Conservation (phyloP, 1,284 basidiomycete genomes). For the Irpex sp. region DNA sequence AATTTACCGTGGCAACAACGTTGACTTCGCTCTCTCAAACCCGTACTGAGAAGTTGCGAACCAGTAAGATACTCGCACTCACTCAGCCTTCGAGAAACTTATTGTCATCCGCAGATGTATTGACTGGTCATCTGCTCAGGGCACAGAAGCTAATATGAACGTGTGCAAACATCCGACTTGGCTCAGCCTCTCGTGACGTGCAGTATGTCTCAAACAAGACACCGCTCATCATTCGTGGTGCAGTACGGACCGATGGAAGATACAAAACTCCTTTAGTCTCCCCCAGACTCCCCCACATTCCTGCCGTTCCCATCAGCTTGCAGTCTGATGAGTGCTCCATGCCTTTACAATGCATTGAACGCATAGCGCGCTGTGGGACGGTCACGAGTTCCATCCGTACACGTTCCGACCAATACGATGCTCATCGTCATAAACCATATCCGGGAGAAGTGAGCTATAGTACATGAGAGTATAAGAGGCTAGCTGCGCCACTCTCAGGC, state of each 20-base stretch:
- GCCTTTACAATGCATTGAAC: background rate
- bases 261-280: background rate
- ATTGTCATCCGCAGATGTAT: too few species aligned
- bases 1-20: too few species aligned
- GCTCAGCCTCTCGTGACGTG: background rate
- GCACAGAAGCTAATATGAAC: background rate
- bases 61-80: too few species aligned
- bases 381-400: background rate
- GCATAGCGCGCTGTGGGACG: background rate
- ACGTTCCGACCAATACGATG: background rate
- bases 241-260: background rate
- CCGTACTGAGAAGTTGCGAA: too few species aligned
- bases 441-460: background rate
- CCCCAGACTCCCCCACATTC: background rate
- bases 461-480: background rate
- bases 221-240: background rate
- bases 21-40: too few species aligned
- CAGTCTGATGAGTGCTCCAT: background rate
- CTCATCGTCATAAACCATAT: background rate
- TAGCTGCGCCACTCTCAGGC: background rate
- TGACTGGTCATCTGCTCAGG: background rate
- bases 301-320: background rate
- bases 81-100: too few species aligned
- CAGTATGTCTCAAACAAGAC: background rate
- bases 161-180: background rate